Conservation (phyloP, 78 protist genomes). For the Dictyostelium capitatum region DNA sequence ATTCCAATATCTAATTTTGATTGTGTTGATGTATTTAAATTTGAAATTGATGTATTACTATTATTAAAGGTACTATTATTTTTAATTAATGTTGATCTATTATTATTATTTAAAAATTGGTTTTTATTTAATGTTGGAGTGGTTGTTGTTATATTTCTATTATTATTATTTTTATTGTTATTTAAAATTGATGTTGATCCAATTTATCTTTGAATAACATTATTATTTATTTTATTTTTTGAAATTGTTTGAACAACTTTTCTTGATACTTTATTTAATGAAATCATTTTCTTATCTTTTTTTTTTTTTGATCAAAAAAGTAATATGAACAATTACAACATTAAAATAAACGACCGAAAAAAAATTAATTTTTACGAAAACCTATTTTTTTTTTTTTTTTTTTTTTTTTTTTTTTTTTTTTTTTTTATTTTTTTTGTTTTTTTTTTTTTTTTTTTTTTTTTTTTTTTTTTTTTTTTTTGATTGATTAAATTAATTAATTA, state of each 20-base stretch:
- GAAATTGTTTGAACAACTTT: not conserved
- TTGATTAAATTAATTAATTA: too few relatives aligned
- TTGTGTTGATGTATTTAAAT: not conserved
- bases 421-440: too few relatives aligned
- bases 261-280: conserved; percentile 21
- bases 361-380: too few relatives aligned
- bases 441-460: too few relatives aligned
- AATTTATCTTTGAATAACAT: not conserved
- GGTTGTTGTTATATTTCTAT: not conserved
- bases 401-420: too few relatives aligned
- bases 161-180: not conserved
- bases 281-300: not conserved
- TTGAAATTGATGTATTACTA: not conserved
- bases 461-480: too few relatives aligned
- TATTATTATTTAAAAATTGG: not conserved
- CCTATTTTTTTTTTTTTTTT: too few relatives aligned
- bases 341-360: too few relatives aligned
- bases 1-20: not conserved
- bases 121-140: not conserved
- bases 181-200: not conserved
- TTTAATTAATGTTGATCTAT: not conserved
- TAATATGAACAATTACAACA: too few relatives aligned
- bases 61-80: not conserved
- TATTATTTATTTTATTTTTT: not conserved
- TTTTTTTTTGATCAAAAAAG: not conserved